phyloP scores from a whole-genome alignment of 164 flowering plant genomes.

The Kingdonia uniflora region DNA sequence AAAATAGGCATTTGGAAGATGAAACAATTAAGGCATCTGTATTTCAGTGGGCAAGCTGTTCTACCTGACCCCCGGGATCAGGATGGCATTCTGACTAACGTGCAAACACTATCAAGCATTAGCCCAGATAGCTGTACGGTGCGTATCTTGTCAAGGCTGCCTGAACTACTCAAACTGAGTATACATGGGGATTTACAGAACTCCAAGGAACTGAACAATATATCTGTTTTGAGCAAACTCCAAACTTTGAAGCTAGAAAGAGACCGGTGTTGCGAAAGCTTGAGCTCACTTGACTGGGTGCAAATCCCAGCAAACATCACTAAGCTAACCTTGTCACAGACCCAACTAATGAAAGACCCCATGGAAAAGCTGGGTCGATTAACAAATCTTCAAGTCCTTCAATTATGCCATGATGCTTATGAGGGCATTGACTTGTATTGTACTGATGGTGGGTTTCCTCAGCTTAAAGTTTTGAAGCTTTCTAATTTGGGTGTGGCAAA shows the following conservation, averaged over 20 bases:
- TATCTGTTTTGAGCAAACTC: background rate
- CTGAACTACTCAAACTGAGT: slow-evolving; percentile 1
- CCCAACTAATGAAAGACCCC: slow-evolving; percentile 9
- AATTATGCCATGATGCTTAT: background rate
- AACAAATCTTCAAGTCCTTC: slow-evolving; percentile 7
- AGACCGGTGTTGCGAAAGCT: background rate
- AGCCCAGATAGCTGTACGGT: background rate
- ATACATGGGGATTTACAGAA: background rate
- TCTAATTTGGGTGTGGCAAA: background rate
- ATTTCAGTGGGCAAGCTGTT: background rate
- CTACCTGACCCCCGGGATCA: background rate
- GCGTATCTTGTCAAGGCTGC: slow-evolving; percentile 11
- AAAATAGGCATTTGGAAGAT: slow-evolving; percentile 11
- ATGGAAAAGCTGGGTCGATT: slow-evolving; percentile 19
- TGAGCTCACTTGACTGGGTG: background rate
- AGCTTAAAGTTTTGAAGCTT: slow-evolving; percentile 10
- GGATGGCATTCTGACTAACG: slow-evolving; percentile 3
- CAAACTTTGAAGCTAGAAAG: background rate
- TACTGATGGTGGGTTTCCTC: slow-evolving; percentile 15
- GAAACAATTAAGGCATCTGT: slow-evolving; percentile 12
- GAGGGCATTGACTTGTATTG: slow-evolving; percentile 12
- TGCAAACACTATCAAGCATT: slow-evolving; percentile 11
- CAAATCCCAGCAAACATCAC: slow-evolving; percentile 14
- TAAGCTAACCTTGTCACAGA: background rate
- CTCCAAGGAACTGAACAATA: background rate